Evolutionary conservation across 2,329 filamentous ascomycete genomes (phyloP), one percentile per base, ranked within the genome.

Genomic region (Talaromyces sp.): DNA sequence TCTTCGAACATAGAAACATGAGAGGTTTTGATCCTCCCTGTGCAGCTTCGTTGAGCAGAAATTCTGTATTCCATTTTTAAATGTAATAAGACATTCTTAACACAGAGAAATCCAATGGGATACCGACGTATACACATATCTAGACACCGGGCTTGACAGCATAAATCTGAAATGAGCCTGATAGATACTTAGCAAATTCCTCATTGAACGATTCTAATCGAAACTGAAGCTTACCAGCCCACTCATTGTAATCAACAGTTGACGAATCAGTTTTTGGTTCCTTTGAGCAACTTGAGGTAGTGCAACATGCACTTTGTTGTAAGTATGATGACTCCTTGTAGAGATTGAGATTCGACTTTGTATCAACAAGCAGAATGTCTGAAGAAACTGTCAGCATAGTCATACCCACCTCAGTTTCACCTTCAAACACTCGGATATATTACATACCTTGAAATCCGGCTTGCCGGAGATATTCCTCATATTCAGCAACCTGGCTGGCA

Each of bases 401-500:
- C 28, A 9, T 9, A 13, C 15, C 19, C 21, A 6, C 13, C 37
- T 39, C 9, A 40, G 17, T 51, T 36, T 36, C 17, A 53, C 37
- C 3, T 35, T 45, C 41, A 4, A 41, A 43, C 7, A n/a, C 21
- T 15, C 21, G 22, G 15, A 25, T 7, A 17, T 5, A 45, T n/a
- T 68, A 80, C 80, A 22, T 69, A 80, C 81, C 75, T 57, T 65
- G 40, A 61, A 85, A 84, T 0, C 82, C 83, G 0, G 79, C 80
- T 11, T 76, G 63, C 9, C 62, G 63, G 31, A 87, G 66, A 66
- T 78, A 86, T 7, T 48, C 36, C 56, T 83, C 74, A 68, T 87
- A 87, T 54, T 81, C 75, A 1, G 35, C 62, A 0, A 82, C 74
- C 57, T 71, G 66, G 60, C 81, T 84, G 0, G 84, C 82, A 0